Base-by-base conservation (phyloP, 2,329 filamentous ascomycete species). In the Zalaria obscura region DNA sequence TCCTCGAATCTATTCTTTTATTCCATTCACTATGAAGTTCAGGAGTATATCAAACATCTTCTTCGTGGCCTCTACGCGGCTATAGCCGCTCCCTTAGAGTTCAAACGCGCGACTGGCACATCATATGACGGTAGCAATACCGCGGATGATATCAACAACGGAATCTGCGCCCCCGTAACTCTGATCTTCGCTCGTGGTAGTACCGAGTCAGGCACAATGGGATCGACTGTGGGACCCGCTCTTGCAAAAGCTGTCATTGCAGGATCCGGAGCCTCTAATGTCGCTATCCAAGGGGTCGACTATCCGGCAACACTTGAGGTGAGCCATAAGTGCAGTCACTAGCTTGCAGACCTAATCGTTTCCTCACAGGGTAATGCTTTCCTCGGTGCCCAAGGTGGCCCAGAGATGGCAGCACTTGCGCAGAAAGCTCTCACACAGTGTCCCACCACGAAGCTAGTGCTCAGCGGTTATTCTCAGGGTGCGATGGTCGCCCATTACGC, bases 181-280 rank as follows among this genome's bases (percentile, higher is more conserved):
- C 55, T 76, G 40, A 67, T 76, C 49, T 76, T 71, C 48, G 72
- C 72, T n/a, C 66, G 72, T 11, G 72, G 73, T 5, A 74, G 72
- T 3, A 66, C 63, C 4, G 70, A 75, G 54, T 31, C 47, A 1
- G 70, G 70, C 34, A 75, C 72, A 48, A 67, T 76, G 39, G 73
- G 73, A 25, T 52, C 50, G 25, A 45, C 66, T 4, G 61, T 66
- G 2, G 72, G 72, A 1, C 71, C 71, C 2, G 64, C 68, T 1
- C 68, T 75, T 47, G 68, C 70, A 45, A 55, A 63, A 32, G 63
- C 65, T 2, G 52, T 76, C 1, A 59, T 58, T 5, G 37, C 50
- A 4, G 51, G 55, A 39, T 55, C 73, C 43, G 68, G 65, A 11
- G 57, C 55, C 4, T 56, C 55, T 34, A 64, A 66, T 41, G 52